Base-by-base conservation (phyloP, 306 rosid genomes). In the Vigna hirtella region DNA sequence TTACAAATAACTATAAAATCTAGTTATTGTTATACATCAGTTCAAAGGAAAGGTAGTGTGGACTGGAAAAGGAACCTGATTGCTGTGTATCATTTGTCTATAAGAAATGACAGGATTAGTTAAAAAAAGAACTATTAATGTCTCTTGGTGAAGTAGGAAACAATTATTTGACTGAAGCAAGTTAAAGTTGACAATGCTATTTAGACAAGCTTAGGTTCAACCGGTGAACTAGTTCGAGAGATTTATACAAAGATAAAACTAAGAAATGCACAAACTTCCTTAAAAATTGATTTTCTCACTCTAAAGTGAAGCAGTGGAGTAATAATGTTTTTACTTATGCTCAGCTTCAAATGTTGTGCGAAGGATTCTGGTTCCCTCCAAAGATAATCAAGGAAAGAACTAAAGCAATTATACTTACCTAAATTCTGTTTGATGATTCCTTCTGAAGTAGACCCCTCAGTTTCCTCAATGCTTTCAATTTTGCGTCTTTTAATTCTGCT, bases 401-500 rank as follows among this genome's bases (percentile, higher is more conserved):
- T 56, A 42, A 24, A 42, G 45, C 53, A 51, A 75, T 58, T 20
- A 71, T 70, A 82, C 73, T 75, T 83, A 88, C 96, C 91, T 72
- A 73, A 43, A 26, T 79, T 81, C 6, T 40, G 85, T 77, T 87
- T 78, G 18, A 45, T 11, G 6, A 48, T 53, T 81, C 45, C 83
- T 71, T 76, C 79, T 56, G 85, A 80, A 84, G 88, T 85, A 53
- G 89, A 82, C 51, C 51, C 88, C 49, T 42, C 74, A 59, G 77
- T 74, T 82, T 85, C 89, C 63, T 82, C 88, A 20, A 69, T 14
- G 77, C 45, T 80, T 74, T 84, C 96, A 70, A 90, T 70, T 76
- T 89, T 93, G 14, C 81, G 52, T 36, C 96, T 83, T 78, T 93
- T 93, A 49, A 13, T 66, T 83, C 92, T 90, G 87, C 85, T 75